Evolutionary conservation across 805 yeast species (phyloP).

Genomic region (Starmerella potacharoeniae): DNA sequence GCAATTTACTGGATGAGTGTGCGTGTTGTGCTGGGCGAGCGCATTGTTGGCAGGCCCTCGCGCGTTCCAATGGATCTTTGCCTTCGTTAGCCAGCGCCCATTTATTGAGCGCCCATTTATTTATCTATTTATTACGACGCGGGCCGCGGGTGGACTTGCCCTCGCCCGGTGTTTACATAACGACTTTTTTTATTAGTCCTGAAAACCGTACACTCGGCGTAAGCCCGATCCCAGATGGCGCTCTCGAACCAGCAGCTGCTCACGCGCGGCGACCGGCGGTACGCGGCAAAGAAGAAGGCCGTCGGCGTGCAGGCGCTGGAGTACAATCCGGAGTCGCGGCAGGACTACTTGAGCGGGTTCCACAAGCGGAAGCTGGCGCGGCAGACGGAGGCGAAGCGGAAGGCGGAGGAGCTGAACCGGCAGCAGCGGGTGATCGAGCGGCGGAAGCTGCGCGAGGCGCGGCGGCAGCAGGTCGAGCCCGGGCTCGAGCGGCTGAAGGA

Average conservation of each 20-base stretch:
- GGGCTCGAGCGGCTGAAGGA: constrained; percentile 50
- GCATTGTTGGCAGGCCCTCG: no score
- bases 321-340: constrained; percentile 56
- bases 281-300: constrained; percentile 54
- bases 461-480: constrained; percentile 51
- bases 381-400: constrained; percentile 73
- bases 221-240: constrained; percentile 9
- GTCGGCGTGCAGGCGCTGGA: constrained; percentile 65
- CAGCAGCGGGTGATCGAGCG: constrained; percentile 66
- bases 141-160: constrained; percentile 1
- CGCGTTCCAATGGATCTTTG: no score
- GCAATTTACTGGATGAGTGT: no score
- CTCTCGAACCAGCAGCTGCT: constrained; percentile 63
- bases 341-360: constrained; percentile 83
- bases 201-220: neutral
- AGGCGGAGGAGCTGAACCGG: constrained; percentile 65
- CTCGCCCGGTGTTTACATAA: constrained; percentile 2
- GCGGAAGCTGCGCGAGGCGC: constrained; percentile 55
- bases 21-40: no score
- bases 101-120: neutral
- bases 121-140: neutral
- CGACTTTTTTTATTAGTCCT: neutral
- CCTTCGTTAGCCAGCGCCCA: no score
- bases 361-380: constrained; percentile 87
- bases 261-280: constrained; percentile 69